Percentiles rank a stretch among this genome's conserved stretches.
phyloP scores from a whole-genome alignment of 352 stramenopile genomes.

The Pythium apleroticum region DNA sequence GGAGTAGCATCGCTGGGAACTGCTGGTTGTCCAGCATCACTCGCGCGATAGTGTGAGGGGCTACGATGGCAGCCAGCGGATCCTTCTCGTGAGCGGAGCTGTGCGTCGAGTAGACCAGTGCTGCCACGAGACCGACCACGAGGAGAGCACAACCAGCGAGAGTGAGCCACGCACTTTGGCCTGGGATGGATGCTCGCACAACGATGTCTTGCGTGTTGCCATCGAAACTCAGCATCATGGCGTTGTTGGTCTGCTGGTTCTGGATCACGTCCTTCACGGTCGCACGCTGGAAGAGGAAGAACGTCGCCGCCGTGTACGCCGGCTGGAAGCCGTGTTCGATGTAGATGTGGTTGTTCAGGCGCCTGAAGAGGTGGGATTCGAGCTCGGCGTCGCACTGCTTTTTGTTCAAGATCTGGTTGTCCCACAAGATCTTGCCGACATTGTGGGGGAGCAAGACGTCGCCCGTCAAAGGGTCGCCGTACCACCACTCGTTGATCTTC shows the following conservation, averaged over 20 bases:
- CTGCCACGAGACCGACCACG: neutral
- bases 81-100: neutral
- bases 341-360: slow-evolving; percentile 20
- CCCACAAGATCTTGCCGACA: neutral
- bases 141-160: slow-evolving; percentile 11
- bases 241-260: neutral
- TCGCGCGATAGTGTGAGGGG: neutral
- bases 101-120: neutral
- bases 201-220: slow-evolving; percentile 14
- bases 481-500: neutral
- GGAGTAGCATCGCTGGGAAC: neutral
- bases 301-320: slow-evolving; percentile 13
- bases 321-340: slow-evolving; percentile 14
- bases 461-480: neutral
- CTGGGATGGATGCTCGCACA: slow-evolving; percentile 5
- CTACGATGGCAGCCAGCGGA: neutral
- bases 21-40: neutral
- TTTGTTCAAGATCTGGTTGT: neutral
- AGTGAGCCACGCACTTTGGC: slow-evolving; percentile 15
- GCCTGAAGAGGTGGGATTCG: slow-evolving; percentile 1
- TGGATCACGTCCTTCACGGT: slow-evolving; percentile 6
- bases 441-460: slow-evolving; percentile 18
- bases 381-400: neutral
- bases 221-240: slow-evolving; percentile 9
- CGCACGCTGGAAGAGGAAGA: slow-evolving; percentile 15